Conservation (phyloP, 768 basidiomycete genomes). For the Collybiopsis confluens region DNA sequence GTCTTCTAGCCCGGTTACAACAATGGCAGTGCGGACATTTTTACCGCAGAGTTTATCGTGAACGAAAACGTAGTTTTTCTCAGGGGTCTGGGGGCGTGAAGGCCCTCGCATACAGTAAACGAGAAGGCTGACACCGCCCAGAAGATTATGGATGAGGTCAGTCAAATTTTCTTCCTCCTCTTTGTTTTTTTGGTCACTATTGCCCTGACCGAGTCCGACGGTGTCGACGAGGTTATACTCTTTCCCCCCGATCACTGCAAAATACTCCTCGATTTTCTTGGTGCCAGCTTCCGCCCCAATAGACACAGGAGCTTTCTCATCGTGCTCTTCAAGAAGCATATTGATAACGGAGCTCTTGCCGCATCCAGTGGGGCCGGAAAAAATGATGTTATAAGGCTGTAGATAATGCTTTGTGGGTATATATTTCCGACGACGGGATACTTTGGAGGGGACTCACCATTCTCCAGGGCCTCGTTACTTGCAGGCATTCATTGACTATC, state of each 20-base stretch:
- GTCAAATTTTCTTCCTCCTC: slow-evolving; percentile 24
- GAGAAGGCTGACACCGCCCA: slow-evolving; percentile 34
- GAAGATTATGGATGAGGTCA: slow-evolving; percentile 13
- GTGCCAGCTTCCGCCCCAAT: slow-evolving; percentile 26
- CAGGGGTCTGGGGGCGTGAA: slow-evolving; percentile 26
- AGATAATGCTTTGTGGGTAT: too few relatives aligned
- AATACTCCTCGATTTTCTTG: slow-evolving; percentile 21
- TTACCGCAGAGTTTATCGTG: slow-evolving; percentile 29
- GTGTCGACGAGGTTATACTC: slow-evolving; percentile 28
- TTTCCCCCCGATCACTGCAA: slow-evolving; percentile 19
- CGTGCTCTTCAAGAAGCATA: slow-evolving; percentile 24
- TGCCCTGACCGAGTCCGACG: slow-evolving; percentile 29
- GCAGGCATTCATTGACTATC: slow-evolving; percentile 13
- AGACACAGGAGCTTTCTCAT: slow-evolving; percentile 20
- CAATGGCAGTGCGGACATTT: slow-evolving; percentile 33
- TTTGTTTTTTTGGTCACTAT: too few relatives aligned
- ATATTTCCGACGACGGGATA: too few relatives aligned
- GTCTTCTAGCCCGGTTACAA: slow-evolving; percentile 35
- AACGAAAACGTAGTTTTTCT: slow-evolving; percentile 35
- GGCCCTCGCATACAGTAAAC: slow-evolving; percentile 36
- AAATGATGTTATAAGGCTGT: too few relatives aligned
- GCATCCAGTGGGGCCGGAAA: too few relatives aligned
- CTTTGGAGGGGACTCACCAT: too few relatives aligned
- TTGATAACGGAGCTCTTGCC: slow-evolving; percentile 29
- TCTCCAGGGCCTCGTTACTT: slow-evolving; percentile 3